Percentiles rank a stretch among this genome's conserved stretches.
phyloP scores from a whole-genome alignment of 164 flowering plant species.

The Hamamelis virginiana region DNA sequence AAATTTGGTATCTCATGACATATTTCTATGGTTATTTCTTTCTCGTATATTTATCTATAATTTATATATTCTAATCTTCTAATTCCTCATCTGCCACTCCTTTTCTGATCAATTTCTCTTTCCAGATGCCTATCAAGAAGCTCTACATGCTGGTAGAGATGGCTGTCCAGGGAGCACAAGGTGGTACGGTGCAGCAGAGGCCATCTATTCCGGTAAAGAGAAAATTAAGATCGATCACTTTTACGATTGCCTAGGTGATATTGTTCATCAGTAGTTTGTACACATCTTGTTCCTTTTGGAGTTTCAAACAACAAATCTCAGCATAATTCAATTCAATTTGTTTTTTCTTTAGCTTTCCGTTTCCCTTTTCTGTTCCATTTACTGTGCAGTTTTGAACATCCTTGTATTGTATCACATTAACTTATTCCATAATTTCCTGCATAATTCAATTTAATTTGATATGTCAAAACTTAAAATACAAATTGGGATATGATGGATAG shows the following conservation, averaged over 20 bases:
- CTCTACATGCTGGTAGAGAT: slow-evolving; percentile 86
- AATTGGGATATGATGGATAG: too few species aligned
- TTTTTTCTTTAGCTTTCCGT: not conserved
- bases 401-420: too few species aligned
- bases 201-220: slow-evolving; percentile 72
- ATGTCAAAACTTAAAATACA: too few species aligned
- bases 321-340: too few species aligned
- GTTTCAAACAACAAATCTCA: not conserved
- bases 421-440: too few species aligned
- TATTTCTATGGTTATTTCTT: too few species aligned
- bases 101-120: not conserved
- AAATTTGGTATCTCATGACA: too few species aligned
- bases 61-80: too few species aligned
- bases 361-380: not conserved
- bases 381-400: too few species aligned
- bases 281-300: not conserved
- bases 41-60: too few species aligned
- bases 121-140: slow-evolving; percentile 88
- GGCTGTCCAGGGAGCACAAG: slow-evolving; percentile 91
- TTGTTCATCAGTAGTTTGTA: slow-evolving; percentile 39
- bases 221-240: slow-evolving; percentile 72
- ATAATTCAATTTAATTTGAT: too few species aligned
- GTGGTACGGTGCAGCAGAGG: slow-evolving; percentile 79
- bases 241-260: slow-evolving; percentile 75
- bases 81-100: too few species aligned